Evolutionary conservation across 257 asterid species (phyloP).

Genomic region (Phtheirospermum japonicum): DNA sequence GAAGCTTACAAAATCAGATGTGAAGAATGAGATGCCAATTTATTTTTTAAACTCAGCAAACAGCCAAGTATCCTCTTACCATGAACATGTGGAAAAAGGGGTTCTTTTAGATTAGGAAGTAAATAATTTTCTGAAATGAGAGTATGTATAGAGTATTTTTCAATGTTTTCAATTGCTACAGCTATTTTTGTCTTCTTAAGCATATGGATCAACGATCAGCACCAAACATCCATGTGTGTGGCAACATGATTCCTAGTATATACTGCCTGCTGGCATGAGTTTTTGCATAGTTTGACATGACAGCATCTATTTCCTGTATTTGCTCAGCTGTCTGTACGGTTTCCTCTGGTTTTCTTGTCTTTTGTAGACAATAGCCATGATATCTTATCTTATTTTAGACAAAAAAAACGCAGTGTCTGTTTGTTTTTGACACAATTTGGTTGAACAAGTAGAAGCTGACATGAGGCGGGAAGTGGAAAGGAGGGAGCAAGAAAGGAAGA

Average conservation of each 20-base stretch:
- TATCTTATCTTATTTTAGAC: background rate
- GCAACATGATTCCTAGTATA: background rate
- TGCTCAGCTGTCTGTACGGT: constrained; percentile 6
- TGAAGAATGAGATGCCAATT: too few relatives aligned
- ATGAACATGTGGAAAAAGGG: background rate
- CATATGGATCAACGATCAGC: too few relatives aligned
- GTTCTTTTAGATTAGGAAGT: too few relatives aligned
- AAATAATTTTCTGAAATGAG: too few relatives aligned
- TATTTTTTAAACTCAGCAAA: constrained; percentile 5
- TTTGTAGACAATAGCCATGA: background rate
- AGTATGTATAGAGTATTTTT: background rate
- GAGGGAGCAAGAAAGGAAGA: constrained; percentile 90
- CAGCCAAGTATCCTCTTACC: background rate
- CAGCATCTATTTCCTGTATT: too few relatives aligned
- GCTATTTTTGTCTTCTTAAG: background rate
- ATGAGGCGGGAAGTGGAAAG: constrained; percentile 83
- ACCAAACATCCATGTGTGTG: background rate
- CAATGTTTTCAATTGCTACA: background rate
- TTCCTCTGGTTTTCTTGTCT: constrained; percentile 23
- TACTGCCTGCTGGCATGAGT: background rate
- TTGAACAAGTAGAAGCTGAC: constrained; percentile 62
- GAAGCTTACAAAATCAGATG: background rate
- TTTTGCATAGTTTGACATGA: background rate
- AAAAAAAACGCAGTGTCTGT: background rate
- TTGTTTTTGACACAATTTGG: constrained; percentile 11